A percentile compares a stretch with the other conserved stretches of the same genome.
These are phyloP conservation scores for Xylariomycetidae sp. DNA, from an alignment of 2,329 filamentous ascomycete species.

Conservation along the genomic window DNA sequence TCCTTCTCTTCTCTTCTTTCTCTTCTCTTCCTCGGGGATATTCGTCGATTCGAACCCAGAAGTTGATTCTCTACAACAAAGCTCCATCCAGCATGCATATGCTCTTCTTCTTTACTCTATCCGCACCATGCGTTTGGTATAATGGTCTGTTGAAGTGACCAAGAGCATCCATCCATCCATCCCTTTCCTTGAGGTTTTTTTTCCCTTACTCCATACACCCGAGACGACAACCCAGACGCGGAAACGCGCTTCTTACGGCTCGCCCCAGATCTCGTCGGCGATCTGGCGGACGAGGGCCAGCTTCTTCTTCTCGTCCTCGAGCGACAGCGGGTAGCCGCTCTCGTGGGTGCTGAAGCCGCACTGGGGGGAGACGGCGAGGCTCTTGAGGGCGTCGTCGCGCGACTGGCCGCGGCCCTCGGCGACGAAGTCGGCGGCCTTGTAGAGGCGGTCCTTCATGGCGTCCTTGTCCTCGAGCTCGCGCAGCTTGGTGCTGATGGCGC, in stretches of 20 bases:
- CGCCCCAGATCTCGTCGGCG: constrained; percentile 65
- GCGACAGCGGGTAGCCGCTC: constrained; percentile 61
- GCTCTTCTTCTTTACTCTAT: too few relatives aligned
- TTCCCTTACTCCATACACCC: neutral
- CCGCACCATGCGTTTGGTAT: too few relatives aligned
- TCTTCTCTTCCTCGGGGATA: too few relatives aligned
- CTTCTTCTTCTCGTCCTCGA: constrained; percentile 69
- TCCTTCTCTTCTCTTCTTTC: too few relatives aligned
- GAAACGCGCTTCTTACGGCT: constrained; percentile 27
- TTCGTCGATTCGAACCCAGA: too few relatives aligned
- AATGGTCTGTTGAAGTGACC: too few relatives aligned
- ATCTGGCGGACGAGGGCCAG: constrained; percentile 63
- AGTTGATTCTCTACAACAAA: too few relatives aligned
- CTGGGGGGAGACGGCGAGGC: constrained; percentile 63
- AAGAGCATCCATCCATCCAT: too few relatives aligned
- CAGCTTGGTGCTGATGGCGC: constrained; percentile 59
- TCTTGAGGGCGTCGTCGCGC: constrained; percentile 61
- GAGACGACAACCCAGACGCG: neutral
- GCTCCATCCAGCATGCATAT: too few relatives aligned
- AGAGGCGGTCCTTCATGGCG: constrained; percentile 53
- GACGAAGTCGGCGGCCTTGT: constrained; percentile 60
- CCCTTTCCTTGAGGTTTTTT: too few relatives aligned
- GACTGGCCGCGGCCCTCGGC: constrained; percentile 60
- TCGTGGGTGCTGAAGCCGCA: constrained; percentile 71
- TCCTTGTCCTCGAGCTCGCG: constrained; percentile 57